Base-by-base conservation (phyloP, 176 grass and related monocot species). In the Oryza meyeriana region DNA sequence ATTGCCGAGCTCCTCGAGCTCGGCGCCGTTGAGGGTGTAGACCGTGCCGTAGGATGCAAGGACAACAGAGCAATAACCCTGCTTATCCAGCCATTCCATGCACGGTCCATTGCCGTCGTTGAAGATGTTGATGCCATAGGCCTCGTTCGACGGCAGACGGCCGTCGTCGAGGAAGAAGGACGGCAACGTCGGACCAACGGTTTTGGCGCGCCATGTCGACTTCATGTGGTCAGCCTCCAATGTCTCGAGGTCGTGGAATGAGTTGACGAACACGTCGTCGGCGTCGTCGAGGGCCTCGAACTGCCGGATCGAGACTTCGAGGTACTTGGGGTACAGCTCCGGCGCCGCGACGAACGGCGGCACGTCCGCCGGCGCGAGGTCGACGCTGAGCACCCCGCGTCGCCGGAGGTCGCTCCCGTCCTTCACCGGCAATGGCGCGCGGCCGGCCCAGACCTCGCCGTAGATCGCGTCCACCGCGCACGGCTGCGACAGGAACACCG, bases 161-260 rank as follows among this genome's bases (percentile, higher is more conserved):
- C 8, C 41, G 26, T 47, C 52, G 71, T 81, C 87, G 0, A 84
- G 27, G 69, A 76, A 76, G 17, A 8, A 8, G 1, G 64, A 90
- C 0, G 80, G 80, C 24, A 87, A 1, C 0, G 44, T 72, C 0
- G 85, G 89, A 0, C 81, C 85, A 1, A 91, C 25, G 2, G 85
- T 73, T 81, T 84, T 91, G 0, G 58, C 65, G 1, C 57, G 32
- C 57, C 81, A 84, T n/a, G 13, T 59, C 5, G 13, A 11, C 3
- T 34, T 71, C 89, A 81, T 47, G 64, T 87, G 84, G 0, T 66
- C 68, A 0, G 85, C 64, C n/a, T 84, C 89, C 89, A 85, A 22
- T 0, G 1, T 18, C 50, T 55, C 50, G 0, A 55, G 1, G 3
- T 55, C 50, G 6, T 6, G 7, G 50, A 8, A 55, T 1, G 50